Evolutionary conservation across 2,329 filamentous ascomycete genomes (phyloP).

Genomic region (Fusarium brevicatenulatum): DNA sequence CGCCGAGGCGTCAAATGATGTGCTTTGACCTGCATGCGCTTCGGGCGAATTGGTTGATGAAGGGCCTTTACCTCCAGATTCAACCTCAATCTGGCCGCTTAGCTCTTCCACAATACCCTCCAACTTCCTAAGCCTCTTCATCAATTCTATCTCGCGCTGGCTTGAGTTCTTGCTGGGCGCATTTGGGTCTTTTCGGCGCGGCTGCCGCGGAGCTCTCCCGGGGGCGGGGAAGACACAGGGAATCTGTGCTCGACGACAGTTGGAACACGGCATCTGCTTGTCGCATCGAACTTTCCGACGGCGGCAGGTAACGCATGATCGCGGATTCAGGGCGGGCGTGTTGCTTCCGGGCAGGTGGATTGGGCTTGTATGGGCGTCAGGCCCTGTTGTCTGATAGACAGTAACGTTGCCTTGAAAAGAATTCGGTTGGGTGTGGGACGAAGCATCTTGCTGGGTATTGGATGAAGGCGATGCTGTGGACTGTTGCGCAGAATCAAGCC

Average conservation of each 20-base stretch:
- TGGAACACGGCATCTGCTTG: conserved; percentile 80
- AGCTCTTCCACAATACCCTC: conserved; percentile 80
- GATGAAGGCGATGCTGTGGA: conserved; percentile 41
- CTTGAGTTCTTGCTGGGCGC: conserved; percentile 67
- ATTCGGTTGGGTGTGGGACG: conserved; percentile 25
- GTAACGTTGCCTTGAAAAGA: conserved; percentile 50
- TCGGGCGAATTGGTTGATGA: conserved; percentile 48
- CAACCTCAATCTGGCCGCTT: conserved; percentile 71
- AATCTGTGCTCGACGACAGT: conserved; percentile 76
- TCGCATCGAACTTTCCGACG: conserved; percentile 79
- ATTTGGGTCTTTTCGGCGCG: conserved; percentile 72
- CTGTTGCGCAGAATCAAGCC: conserved; percentile 34
- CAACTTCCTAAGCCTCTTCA: conserved; percentile 76
- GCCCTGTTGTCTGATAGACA: conserved; percentile 54
- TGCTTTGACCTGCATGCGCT: conserved; percentile 28
- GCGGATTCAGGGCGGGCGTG: conserved; percentile 55
- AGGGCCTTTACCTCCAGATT: conserved; percentile 50
- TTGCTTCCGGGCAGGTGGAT: conserved; percentile 50
- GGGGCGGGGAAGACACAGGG: conserved; percentile 80
- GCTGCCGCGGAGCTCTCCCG: conserved; percentile 75
- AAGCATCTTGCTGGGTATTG: conserved; percentile 34
- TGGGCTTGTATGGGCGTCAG: conserved; percentile 51
- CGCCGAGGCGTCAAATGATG: conserved; percentile 23
- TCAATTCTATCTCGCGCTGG: conserved; percentile 73
- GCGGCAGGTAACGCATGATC: conserved; percentile 62